Conservation (phyloP, 768 basidiomycete species). For the Gelatoporia subvermispora region DNA sequence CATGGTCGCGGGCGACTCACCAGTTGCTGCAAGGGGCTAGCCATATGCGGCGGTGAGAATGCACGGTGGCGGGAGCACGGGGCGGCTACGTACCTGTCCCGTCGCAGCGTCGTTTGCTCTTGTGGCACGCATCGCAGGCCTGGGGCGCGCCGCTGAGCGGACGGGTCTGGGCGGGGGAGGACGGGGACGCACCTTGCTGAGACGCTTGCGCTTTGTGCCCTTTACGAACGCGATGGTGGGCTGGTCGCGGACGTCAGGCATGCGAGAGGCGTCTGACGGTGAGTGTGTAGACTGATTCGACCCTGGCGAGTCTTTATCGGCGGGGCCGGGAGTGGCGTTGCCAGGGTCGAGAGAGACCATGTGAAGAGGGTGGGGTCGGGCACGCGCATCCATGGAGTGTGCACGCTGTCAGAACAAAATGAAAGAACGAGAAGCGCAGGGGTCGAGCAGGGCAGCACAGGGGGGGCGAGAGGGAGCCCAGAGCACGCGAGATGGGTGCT, state of each 20-base stretch:
- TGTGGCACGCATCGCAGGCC: constrained; percentile 83
- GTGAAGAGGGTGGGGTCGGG: background rate
- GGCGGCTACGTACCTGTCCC: constrained; percentile 55
- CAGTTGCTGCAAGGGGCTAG: constrained; percentile 80
- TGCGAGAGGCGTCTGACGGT: background rate
- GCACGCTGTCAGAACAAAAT: background rate
- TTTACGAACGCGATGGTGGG: constrained; percentile 41
- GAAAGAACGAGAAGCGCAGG: no score
- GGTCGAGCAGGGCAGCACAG: no score
- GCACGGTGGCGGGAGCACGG: background rate
- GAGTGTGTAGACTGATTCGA: background rate
- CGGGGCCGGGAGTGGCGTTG: background rate
- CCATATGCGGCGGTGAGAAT: no score
- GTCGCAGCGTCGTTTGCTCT: constrained; percentile 80
- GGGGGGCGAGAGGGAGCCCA: no score
- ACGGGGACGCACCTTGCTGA: constrained; percentile 39
- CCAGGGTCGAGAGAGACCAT: background rate
- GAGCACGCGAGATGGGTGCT: no score
- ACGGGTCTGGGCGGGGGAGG: background rate
- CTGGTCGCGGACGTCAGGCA: constrained; percentile 17
- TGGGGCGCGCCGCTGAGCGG: constrained; percentile 12
- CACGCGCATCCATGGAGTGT: background rate
- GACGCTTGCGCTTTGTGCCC: constrained; percentile 48
- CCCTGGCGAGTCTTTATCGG: background rate
- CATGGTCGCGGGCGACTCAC: constrained; percentile 30